Evolutionary conservation across 2,329 filamentous ascomycete species (phyloP), one percentile per base, ranked within the genome.

Genomic region (Aspergillus arachidicola): DNA sequence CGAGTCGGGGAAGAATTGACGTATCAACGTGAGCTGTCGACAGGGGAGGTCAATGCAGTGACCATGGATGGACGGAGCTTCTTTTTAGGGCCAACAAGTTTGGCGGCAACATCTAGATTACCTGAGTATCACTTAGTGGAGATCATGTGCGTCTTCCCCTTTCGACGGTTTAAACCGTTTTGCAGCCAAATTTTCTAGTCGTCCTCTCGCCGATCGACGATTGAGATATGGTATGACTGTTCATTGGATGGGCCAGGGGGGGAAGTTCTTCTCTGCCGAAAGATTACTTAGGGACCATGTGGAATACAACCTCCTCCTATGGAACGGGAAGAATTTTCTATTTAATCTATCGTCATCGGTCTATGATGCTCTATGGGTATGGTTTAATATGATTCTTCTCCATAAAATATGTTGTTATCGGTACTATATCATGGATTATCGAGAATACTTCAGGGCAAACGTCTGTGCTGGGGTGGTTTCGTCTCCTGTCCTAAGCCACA

Each of bases 1-100:
- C 46, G 7, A 50, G 46, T 32, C 48, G 30, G 45, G 11, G 60
- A 38, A 61, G 62, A 72, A 70, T 64, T 63, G 72, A 75, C 72
- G 66, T 71, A 72, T 75, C 73, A 70, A 66, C 69, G 65, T 69
- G 70, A 72, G 68, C 66, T 67, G 64, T 73, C 70, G 69, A 60
- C 59, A 63, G 65, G 60, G 46, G 62, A 66, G 69, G 64, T 65
- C 62, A 60, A 61, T 64, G 64, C 61, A 58, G 55, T 56, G 38
- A n/a, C 10, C 9, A 30, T 32, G 28, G 26, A 59, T 30, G 11
- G 48, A 54, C 32, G 46, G 51, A 55, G 51, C 51, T 59, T 38
- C 46, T 41, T 59, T 26, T 23, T 59, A 46, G 28, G 30, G 45
- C 57, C 45, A 23, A n/a, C 54, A 36, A 34, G 19, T 62, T 64